These are phyloP conservation scores for Panaeolus papilionaceus DNA, from an alignment of 768 basidiomycete species.

Conservation along the genomic window DNA sequence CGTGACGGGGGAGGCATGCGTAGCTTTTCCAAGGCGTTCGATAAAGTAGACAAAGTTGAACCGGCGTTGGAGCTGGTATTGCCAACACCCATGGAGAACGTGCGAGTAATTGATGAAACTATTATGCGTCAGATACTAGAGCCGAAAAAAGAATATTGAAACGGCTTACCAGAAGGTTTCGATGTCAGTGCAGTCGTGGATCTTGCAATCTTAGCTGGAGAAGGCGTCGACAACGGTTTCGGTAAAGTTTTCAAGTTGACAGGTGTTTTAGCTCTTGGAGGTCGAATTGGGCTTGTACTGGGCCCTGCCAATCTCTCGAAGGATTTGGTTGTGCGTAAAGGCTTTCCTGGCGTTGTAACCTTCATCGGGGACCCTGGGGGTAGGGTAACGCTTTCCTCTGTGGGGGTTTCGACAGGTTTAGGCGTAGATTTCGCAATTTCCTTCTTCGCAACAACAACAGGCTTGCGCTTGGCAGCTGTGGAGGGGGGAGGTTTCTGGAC, in stretches of 20 bases:
- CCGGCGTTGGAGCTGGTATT: slow-evolving; percentile 32
- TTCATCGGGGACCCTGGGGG: slow-evolving; percentile 42
- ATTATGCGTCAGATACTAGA: neutral
- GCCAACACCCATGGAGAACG: slow-evolving; percentile 31
- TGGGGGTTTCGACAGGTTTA: slow-evolving; percentile 11
- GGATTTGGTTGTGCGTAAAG: neutral
- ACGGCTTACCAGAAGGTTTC: slow-evolving; percentile 36
- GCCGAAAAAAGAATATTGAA: neutral
- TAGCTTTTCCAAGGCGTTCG: slow-evolving; percentile 75
- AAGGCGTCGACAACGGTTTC: slow-evolving; percentile 33
- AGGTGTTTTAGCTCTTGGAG: slow-evolving; percentile 33
- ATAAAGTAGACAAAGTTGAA: slow-evolving; percentile 67
- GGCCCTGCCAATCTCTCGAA: neutral
- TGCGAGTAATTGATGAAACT: slow-evolving; percentile 30
- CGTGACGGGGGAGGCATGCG: slow-evolving; percentile 66
- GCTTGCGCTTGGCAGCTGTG: slow-evolving; percentile 25
- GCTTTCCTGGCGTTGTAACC: slow-evolving; percentile 34
- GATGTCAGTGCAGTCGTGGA: slow-evolving; percentile 33
- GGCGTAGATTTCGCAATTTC: neutral
- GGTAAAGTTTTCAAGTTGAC: slow-evolving; percentile 24
- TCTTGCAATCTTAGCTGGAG: slow-evolving; percentile 41
- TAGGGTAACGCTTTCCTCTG: slow-evolving; percentile 22
- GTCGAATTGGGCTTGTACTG: slow-evolving; percentile 27
- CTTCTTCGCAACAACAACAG: slow-evolving; percentile 22
- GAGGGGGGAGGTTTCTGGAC: slow-evolving; percentile 7